Conservation (phyloP, 495 filamentous ascomycete genomes). For the Penicillium maclennaniae region DNA sequence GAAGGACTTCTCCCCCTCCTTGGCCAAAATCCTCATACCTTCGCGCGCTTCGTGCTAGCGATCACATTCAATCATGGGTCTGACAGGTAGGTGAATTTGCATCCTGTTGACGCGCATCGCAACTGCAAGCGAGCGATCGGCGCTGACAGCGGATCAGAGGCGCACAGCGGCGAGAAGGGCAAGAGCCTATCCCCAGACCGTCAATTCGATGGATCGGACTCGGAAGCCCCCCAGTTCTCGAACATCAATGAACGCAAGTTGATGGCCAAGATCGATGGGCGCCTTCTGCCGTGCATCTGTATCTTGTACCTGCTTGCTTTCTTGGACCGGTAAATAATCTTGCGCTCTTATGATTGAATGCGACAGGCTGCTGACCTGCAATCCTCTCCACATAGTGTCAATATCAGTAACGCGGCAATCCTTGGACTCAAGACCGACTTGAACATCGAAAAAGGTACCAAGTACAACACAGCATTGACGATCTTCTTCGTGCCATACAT, state of each 20-base stretch:
- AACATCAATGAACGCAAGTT: conserved; percentile 67
- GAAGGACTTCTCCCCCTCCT: not conserved
- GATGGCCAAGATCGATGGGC: conserved; percentile 72
- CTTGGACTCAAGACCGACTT: conserved; percentile 64
- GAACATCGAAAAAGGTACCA: conserved; percentile 46
- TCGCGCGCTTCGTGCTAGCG: not conserved
- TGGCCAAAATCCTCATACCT: not conserved
- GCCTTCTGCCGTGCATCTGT: conserved; percentile 76
- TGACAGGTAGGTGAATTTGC: conserved; percentile 9
- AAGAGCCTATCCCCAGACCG: conserved; percentile 21
- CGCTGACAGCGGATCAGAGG: conserved; percentile 22
- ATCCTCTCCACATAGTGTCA: conserved; percentile 42
- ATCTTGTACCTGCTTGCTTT: conserved; percentile 85
- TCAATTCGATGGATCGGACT: conserved; percentile 1
- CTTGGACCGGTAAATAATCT: conserved; percentile 63
- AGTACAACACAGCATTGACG: conserved; percentile 75
- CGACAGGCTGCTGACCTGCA: conserved; percentile 4
- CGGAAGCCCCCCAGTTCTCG: conserved; percentile 32
- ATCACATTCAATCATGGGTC: conserved; percentile 16
- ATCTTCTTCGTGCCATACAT: conserved; percentile 96
- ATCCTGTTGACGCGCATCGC: not conserved
- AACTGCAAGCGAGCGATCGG: not conserved
- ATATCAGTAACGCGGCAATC: conserved; percentile 64
- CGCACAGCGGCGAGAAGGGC: conserved; percentile 24
- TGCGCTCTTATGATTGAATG: not conserved